Conservation (phyloP, 108 stramenopile species). For the Fragilariopsis cylindrus region DNA sequence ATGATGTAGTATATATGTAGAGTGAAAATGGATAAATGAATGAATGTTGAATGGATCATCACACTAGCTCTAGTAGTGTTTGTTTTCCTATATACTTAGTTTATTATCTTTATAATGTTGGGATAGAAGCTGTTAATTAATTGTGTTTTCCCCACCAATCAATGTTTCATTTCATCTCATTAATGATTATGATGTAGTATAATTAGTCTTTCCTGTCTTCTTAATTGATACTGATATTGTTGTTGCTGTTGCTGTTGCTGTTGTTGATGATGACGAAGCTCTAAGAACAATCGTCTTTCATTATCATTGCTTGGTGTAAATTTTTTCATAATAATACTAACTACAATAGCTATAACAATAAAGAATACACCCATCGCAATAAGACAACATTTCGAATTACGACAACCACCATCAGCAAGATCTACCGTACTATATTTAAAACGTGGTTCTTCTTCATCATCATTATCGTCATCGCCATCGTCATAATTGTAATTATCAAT, state of each 20-base stretch:
- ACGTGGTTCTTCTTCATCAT: conserved; percentile 27
- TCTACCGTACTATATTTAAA: conserved; percentile 34
- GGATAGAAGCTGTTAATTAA: too few species aligned
- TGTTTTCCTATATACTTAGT: too few species aligned
- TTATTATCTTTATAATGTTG: too few species aligned
- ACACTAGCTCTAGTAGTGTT: too few species aligned
- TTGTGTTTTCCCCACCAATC: too few species aligned
- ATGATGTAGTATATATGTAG: too few species aligned
- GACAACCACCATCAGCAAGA: conserved; percentile 4
- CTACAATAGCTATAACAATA: conserved; percentile 18
- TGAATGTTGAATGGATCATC: too few species aligned
- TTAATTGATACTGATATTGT: neutral
- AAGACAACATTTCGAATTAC: conserved; percentile 27
- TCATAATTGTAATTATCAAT: neutral
- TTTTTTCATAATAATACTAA: conserved; percentile 25
- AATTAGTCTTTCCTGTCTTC: neutral
- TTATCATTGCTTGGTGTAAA: conserved; percentile 16
- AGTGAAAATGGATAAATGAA: too few species aligned
- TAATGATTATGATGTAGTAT: neutral
- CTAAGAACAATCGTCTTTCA: neutral
- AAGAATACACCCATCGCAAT: conserved; percentile 23
- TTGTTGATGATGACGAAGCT: too few species aligned
- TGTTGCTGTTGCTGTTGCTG: neutral
- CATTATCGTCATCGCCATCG: conserved; percentile 12
- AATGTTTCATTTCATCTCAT: too few species aligned